Base-by-base conservation (phyloP, 305 asterid species). In the Rubia peregrina region DNA sequence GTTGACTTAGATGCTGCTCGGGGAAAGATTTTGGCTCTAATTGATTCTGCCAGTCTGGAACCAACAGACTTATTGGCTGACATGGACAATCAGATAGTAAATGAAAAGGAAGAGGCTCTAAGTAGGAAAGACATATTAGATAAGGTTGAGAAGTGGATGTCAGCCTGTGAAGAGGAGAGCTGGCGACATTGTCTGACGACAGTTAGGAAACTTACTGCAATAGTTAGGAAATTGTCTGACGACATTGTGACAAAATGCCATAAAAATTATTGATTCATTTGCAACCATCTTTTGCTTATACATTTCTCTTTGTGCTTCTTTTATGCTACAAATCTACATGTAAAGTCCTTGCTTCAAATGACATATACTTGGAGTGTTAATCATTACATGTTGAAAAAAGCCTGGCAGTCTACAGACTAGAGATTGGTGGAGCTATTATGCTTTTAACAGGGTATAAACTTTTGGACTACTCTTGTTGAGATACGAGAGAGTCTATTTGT, bases 161-260 rank as follows among this genome's bases (percentile, higher is more conserved):
- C 98, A 17, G 93, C 99, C 70, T 94, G 99, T 83, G 98, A 94
- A 84, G 98, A 94, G 83, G 99, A 94, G 90, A 94, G 96, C 75
- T 94, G 99, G n/a, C n/a, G n/a, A n/a, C n/a, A n/a, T n/a, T n/a
- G n/a, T n/a, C n/a, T n/a, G n/a, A n/a, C n/a, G n/a, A n/a, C n/a
- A n/a, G n/a, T n/a, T n/a, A n/a, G n/a, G n/a, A n/a, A n/a, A 33
- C 38, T 2, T 33, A 33, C 38, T 33, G 3, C 38, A 10, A 43
- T 56, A 33, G 1, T 46, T 24, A 12, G 22, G 7, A 11, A 22
- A 13, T 46, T 12, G 7, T 19, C 10, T 3, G 0, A 2, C 13
- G 30, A 26, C 55, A 7, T 6, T 38, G 53, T 21, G 16, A 62
- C 21, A 19, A 38, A 40, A 21, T 21, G 14, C 3, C 36, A 7